Percentiles rank a stretch among this genome's conserved stretches.
These are phyloP conservation scores for Claviceps cyperi DNA, from an alignment of 2,329 filamentous ascomycete genomes.

Conservation along the genomic window DNA sequence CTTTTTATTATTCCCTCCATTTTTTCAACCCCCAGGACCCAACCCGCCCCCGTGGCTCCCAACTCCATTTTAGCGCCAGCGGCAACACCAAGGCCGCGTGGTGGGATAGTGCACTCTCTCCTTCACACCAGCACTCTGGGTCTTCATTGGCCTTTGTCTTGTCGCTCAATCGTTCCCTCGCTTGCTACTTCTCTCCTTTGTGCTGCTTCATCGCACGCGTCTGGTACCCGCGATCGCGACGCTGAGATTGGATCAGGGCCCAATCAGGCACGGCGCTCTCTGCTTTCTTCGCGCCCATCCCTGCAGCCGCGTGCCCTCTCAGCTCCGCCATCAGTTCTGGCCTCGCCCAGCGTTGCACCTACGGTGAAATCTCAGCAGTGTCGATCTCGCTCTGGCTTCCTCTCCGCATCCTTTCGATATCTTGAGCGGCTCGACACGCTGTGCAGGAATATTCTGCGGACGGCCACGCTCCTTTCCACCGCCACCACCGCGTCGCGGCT, in stretches of 20 bases:
- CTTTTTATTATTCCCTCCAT: too few species aligned
- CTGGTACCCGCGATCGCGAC: not conserved
- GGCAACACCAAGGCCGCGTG: not conserved
- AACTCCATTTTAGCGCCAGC: not conserved
- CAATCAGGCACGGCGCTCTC: not conserved
- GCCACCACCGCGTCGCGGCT: not conserved
- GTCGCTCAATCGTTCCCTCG: not conserved
- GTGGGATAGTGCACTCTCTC: not conserved
- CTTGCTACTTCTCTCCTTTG: not conserved
- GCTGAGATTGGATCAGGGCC: conserved; percentile 2
- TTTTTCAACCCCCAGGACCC: not conserved
- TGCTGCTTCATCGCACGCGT: not conserved
- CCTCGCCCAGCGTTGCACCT: not conserved
- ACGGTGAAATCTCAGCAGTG: not conserved
- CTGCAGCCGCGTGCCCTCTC: conserved; percentile 1
- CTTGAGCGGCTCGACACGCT: not conserved
- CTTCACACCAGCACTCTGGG: not conserved
- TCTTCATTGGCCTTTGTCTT: not conserved
- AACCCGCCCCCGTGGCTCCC: not conserved
- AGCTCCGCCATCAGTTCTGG: not conserved
- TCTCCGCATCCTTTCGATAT: not conserved
- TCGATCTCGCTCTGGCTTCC: not conserved
- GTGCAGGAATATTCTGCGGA: conserved; percentile 1
- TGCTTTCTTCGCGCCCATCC: not conserved
- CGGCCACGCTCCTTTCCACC: not conserved